These are phyloP conservation scores for Massariosphaeria phaeospora DNA, from an alignment of 495 filamentous ascomycete species.

Conservation along the genomic window DNA sequence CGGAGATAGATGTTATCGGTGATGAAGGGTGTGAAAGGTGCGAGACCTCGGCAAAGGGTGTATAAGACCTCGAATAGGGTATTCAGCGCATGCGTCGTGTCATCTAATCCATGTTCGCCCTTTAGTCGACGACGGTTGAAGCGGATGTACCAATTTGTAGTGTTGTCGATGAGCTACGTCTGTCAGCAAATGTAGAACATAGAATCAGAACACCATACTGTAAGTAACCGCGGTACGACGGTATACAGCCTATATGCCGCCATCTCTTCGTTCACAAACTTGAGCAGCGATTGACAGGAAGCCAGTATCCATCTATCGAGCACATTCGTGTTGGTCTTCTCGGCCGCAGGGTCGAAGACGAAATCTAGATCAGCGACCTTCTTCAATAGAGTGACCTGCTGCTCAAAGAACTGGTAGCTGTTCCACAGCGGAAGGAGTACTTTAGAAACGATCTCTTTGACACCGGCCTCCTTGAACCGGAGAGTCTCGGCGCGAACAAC, in stretches of 20 bases:
- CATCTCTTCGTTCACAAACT: constrained; percentile 96
- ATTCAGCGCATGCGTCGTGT: constrained; percentile 87
- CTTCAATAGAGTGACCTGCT: constrained; percentile 88
- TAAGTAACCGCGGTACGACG: constrained; percentile 80
- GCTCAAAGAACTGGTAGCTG: constrained; percentile 95
- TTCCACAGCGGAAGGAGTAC: constrained; percentile 96
- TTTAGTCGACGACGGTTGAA: constrained; percentile 96
- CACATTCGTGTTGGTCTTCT: constrained; percentile 76
- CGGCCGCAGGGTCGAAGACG: constrained; percentile 69
- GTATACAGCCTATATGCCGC: constrained; percentile 69
- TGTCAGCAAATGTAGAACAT: constrained; percentile 26
- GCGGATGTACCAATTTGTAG: constrained; percentile 99
- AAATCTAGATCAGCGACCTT: constrained; percentile 79
- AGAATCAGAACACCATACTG: constrained; percentile 1
- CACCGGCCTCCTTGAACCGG: constrained; percentile 85
- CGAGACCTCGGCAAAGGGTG: constrained; percentile 78
- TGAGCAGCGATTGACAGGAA: constrained; percentile 83
- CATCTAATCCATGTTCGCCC: constrained; percentile 82
- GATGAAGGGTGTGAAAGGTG: constrained; percentile 93
- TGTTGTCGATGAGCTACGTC: constrained; percentile 74
- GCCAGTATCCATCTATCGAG: constrained; percentile 98
- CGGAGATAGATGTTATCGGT: constrained; percentile 89
- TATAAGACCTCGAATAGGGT: constrained; percentile 96
- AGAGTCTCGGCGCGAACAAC: constrained; percentile 91
- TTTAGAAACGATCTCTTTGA: constrained; percentile 93